Evolutionary conservation across 1,139 yeast genomes (phyloP), one percentile per base, ranked within the genome.

Genomic region (Yamadazyma diddensiae): DNA sequence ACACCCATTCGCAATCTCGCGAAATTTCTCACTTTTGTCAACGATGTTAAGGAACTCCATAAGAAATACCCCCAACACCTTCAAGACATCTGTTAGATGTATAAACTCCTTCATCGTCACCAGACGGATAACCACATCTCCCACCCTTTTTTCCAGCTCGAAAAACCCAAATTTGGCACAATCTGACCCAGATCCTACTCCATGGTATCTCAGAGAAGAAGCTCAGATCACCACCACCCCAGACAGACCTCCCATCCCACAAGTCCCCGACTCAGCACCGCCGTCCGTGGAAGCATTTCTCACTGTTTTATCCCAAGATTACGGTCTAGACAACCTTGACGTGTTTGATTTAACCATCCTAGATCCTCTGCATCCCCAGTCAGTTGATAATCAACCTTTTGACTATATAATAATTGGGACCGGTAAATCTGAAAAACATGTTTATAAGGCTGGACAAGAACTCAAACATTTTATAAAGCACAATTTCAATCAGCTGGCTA

Each of bases 401-500:
- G 59, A 70, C 3, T 79, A 67, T 47, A 74, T 83, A 62, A 59
- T 88, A 4, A 59, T 90, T 1, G 74, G 80, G n/a, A 73, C 94
- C 0, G 96, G 95, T 2, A 82, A 81, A 50, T 79, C 92, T 17
- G 76, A 78, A 26, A 79, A 76, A 41, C 97, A 90, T 57, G 62
- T 87, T 15, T 79, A 72, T 46, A 81, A 79, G 37, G 90, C 94
- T 1, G 79, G 86, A 1, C 61, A 64, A 13, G 82, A 80, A 44
- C 59, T 88, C 24, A 52, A 64, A 28, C 50, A 52, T 11, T 46
- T 58, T 38, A 52, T 68, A 34, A 70, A 70, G 43, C 68, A 59
- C 38, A 46, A 46, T 8, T 50, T 50, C 33, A 45, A 50, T 13
- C 30, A 20, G 4, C 43, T 70, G 2, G 82, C 94, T 0, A 52